A percentile compares a stretch with the other conserved stretches of the same genome.
These are phyloP conservation scores for Cladosporium colombiae DNA, from an alignment of 2,329 filamentous ascomycete genomes.

Conservation along the genomic window DNA sequence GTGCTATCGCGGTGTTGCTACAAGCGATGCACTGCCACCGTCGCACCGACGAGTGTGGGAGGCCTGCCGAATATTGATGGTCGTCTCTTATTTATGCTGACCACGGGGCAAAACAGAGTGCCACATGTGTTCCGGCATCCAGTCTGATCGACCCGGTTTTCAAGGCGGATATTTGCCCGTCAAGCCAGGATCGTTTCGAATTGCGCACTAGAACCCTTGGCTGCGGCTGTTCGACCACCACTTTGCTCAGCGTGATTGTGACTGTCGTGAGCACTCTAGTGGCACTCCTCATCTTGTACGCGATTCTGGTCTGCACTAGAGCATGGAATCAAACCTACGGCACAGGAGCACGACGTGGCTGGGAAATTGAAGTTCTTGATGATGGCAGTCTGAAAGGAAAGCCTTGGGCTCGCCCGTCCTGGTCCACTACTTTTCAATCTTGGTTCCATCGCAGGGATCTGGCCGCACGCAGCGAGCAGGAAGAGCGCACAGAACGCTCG, in stretches of 20 bases:
- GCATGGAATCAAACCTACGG: slow-evolving; percentile 32
- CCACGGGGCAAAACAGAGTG: slow-evolving; percentile 29
- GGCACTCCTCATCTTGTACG: slow-evolving; percentile 41
- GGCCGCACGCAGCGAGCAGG: slow-evolving; percentile 40
- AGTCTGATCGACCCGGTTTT: slow-evolving; percentile 45
- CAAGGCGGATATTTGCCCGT: slow-evolving; percentile 35
- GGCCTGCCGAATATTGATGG: not conserved
- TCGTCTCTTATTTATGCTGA: not conserved
- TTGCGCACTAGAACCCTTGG: slow-evolving; percentile 47
- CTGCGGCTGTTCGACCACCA: slow-evolving; percentile 50
- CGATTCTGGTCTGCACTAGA: slow-evolving; percentile 25
- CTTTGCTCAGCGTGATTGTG: slow-evolving; percentile 45
- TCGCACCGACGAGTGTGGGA: not conserved
- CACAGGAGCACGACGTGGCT: slow-evolving; percentile 29
- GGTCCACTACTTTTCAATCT: slow-evolving; percentile 16
- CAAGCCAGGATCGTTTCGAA: slow-evolving; percentile 48
- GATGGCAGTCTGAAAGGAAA: slow-evolving; percentile 28
- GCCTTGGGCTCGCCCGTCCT: slow-evolving; percentile 26
- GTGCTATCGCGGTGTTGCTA: not conserved
- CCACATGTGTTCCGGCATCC: slow-evolving; percentile 45
- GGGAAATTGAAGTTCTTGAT: slow-evolving; percentile 35
- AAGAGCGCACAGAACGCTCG: slow-evolving; percentile 34
- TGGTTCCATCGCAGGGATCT: slow-evolving; percentile 24
- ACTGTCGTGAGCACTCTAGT: slow-evolving; percentile 46
- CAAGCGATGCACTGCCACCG: not conserved